phyloP scores from a whole-genome alignment of 1,284 basidiomycete species.

The Phaffia rhodozyma region DNA sequence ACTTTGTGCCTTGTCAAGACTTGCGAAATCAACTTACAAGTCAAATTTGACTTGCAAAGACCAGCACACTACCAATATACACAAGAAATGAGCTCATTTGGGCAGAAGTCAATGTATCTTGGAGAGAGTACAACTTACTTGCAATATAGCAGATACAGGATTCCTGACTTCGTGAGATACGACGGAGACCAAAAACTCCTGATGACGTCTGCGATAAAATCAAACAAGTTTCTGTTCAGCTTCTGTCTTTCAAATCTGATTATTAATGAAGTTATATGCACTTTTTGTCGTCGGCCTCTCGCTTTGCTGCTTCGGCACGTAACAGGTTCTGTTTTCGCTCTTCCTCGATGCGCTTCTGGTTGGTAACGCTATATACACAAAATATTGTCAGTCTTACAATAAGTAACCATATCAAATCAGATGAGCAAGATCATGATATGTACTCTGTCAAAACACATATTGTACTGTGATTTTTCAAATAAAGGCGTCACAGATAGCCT shows the following conservation, averaged over 20 bases:
- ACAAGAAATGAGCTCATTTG: too few relatives aligned
- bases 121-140: neutral
- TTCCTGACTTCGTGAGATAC: slow-evolving; percentile 13
- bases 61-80: neutral
- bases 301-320: slow-evolving; percentile 9
- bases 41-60: neutral
- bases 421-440: neutral
- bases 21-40: neutral
- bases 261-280: neutral
- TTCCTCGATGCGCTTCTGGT: slow-evolving; percentile 4
- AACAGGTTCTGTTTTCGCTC: slow-evolving; percentile 3
- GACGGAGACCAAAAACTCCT: slow-evolving; percentile 10
- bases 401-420: neutral
- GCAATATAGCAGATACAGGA: slow-evolving; percentile 7
- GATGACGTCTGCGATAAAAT: neutral
- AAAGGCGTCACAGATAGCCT: neutral
- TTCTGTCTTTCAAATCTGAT: neutral
- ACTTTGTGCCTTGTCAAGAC: too few relatives aligned
- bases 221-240: neutral
- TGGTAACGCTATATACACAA: neutral
- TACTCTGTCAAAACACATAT: slow-evolving; percentile 8
- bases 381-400: neutral
- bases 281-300: slow-evolving; percentile 11
- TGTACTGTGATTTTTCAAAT: neutral
- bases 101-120: too few relatives aligned